A percentile compares a stretch with the other conserved stretches of the same genome.
These are phyloP conservation scores for Ganoderma resinaceum DNA, from an alignment of 1,284 basidiomycete species.

Conservation along the genomic window DNA sequence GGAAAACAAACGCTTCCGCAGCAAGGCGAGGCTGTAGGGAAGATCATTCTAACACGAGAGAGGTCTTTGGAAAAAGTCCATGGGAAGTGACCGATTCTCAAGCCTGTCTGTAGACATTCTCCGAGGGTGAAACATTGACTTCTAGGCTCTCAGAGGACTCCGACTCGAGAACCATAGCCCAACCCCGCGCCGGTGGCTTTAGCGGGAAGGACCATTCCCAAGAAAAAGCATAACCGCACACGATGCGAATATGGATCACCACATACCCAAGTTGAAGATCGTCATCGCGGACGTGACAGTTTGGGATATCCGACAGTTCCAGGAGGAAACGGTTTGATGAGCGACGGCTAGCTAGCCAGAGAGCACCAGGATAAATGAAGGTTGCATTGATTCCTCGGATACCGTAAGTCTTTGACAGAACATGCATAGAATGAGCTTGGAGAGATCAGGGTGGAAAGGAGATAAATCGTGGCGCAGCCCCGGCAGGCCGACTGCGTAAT, in stretches of 20 bases:
- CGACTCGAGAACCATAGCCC: too few species aligned
- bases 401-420: not conserved
- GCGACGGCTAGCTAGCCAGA: fast-evolving
- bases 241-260: not conserved
- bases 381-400: not conserved
- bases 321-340: not conserved
- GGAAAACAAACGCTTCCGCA: not conserved
- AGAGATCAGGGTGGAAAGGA: not conserved
- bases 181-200: too few species aligned
- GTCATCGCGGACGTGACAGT: not conserved
- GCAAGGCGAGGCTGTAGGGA: too few species aligned
- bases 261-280: not conserved
- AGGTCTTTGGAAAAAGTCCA: too few species aligned
- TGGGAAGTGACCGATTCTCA: too few species aligned
- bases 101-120: too few species aligned
- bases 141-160: too few species aligned
- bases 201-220: too few species aligned
- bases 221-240: not conserved
- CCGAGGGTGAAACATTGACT: too few species aligned
- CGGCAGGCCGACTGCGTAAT: not conserved
- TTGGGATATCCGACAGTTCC: not conserved
- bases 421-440: not conserved
- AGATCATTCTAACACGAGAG: too few species aligned
- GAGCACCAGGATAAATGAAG: not conserved
- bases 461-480: not conserved